Conservation (phyloP, 352 stramenopile species). For the Phytophthora melonis region DNA sequence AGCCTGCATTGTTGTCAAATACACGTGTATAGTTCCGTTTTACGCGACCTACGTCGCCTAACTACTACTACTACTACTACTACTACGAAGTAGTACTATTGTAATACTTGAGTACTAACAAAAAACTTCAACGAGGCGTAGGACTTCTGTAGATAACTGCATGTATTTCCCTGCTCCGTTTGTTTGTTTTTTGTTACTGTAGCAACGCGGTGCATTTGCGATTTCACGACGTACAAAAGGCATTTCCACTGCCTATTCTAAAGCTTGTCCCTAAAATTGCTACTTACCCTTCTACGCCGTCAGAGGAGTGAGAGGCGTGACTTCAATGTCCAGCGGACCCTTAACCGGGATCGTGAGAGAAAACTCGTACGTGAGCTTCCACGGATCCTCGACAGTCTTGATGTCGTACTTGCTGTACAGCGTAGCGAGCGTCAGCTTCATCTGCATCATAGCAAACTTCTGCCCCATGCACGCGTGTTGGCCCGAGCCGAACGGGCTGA, state of each 20-base stretch:
- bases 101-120: too few species aligned
- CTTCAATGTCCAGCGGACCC: slow-evolving; percentile 34
- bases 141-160: too few species aligned
- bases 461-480: slow-evolving; percentile 62
- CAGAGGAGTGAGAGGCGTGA: slow-evolving; percentile 19
- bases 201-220: background rate
- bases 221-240: background rate
- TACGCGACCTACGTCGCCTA: too few species aligned
- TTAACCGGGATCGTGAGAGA: slow-evolving; percentile 52
- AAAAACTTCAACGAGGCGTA: too few species aligned
- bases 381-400: slow-evolving; percentile 47
- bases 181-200: too few species aligned
- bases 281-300: background rate
- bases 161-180: too few species aligned
- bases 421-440: slow-evolving; percentile 64
- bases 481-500: slow-evolving; percentile 58
- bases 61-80: too few species aligned
- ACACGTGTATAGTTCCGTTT: too few species aligned
- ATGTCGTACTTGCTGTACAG: slow-evolving; percentile 60
- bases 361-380: slow-evolving; percentile 57
- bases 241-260: background rate
- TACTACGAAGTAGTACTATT: too few species aligned
- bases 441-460: slow-evolving; percentile 62
- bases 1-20: too few species aligned
- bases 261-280: background rate